Conservation (phyloP, 73 alveolate genomes). For the Tetrahymena borealis region DNA sequence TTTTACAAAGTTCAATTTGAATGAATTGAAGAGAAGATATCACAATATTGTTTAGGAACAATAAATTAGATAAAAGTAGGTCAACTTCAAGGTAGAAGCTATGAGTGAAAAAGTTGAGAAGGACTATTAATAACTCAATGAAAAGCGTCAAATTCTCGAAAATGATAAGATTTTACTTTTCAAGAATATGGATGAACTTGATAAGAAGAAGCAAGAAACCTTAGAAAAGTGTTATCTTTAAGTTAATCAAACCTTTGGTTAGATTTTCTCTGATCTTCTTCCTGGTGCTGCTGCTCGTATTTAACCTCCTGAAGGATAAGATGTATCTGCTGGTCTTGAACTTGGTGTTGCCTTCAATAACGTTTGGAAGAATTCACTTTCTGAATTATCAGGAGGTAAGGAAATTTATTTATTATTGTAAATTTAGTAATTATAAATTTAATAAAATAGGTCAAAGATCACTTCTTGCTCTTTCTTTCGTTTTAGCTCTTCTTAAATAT, state of each 20-base stretch:
- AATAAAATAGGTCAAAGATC: constrained; percentile 91
- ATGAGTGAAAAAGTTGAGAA: constrained; percentile 87
- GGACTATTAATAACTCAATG: constrained; percentile 59
- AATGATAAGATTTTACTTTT: constrained; percentile 70
- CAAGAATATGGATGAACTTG: constrained; percentile 78
- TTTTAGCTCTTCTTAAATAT: constrained; percentile 73
- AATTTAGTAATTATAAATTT: neutral
- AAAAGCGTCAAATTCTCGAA: constrained; percentile 59
- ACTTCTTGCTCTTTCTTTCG: constrained; percentile 84
- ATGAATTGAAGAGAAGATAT: constrained; percentile 43
- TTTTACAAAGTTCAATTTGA: constrained; percentile 54
- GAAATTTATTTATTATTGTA: neutral
- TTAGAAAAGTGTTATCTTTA: constrained; percentile 37
- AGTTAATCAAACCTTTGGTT: constrained; percentile 73
- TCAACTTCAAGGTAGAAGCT: constrained; percentile 84
- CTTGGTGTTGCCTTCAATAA: constrained; percentile 90
- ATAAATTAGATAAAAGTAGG: constrained; percentile 65
- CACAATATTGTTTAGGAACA: constrained; percentile 54
- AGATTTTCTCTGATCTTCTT: constrained; percentile 72
- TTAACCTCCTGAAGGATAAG: constrained; percentile 60
- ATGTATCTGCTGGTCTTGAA: constrained; percentile 85
- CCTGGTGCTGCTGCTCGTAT: constrained; percentile 89
- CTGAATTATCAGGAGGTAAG: constrained; percentile 80
- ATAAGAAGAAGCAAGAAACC: constrained; percentile 51
- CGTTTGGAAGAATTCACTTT: constrained; percentile 76